Evolutionary conservation across 2,329 filamentous ascomycete species (phyloP), one percentile per base, ranked within the genome.

Genomic region (Trichoderma guizhouense): DNA sequence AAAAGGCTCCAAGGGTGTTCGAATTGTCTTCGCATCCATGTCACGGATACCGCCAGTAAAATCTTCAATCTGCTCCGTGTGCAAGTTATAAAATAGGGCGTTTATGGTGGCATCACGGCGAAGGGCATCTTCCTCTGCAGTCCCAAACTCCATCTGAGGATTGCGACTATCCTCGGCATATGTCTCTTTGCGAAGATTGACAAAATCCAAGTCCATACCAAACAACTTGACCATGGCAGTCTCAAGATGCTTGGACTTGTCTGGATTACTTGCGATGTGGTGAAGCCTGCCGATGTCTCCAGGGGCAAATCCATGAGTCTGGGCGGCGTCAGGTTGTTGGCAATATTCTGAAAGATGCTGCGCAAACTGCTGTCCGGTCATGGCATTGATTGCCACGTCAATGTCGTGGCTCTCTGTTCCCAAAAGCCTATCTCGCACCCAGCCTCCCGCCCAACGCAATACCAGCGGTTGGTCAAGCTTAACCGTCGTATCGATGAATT

Each of bases 161-260:
- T 97, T 97, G 43, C 96, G 90, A 78, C 93, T 97, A 72, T 96
- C 90, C n/a, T 93, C 91, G 1, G 91, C 88, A 77, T 98, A 98
- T 0, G 92, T 95, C 83, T 98, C 96, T 79, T 94, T 97, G 60
- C 95, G 89, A 61, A 98, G 84, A 79, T 98, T 99, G 76, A 99
- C 96, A 78, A 99, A 91, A 79, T 99, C 95, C 62, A 98, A 88
- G 78, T 98, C 95, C 63, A 97, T 86, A 1, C 92, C 94, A 77
- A 97, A 91, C 72, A 98, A 90, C 75, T 87, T 92, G 28, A 93
- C 94, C 11, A 94, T 97, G 63, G 94, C 93, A 0, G 95, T 98
- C 82, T 97, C 95, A 15, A 98, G 88, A 79, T 98, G 93, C 83
- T 98, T 98, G 24, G 94, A 97, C 83, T 97, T 98, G 78, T 98